A percentile compares a stretch with the other conserved stretches of the same genome.
These are phyloP conservation scores for Dactylorhiza incarnata DNA, from an alignment of 106 monocot species.

Conservation along the genomic window DNA sequence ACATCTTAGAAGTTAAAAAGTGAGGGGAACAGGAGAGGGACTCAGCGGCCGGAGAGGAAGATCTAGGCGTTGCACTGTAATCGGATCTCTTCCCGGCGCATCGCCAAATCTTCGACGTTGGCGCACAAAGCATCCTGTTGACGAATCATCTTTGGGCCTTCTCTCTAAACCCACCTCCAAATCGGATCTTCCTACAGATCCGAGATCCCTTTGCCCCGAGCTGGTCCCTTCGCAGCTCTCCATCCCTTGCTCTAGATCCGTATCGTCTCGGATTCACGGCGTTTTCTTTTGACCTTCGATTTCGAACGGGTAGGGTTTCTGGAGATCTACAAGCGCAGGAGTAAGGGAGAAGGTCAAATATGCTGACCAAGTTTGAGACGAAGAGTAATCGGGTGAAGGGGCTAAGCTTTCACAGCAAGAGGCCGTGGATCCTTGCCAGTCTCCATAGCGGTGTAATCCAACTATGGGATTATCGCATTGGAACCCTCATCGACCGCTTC, in stretches of 20 bases:
- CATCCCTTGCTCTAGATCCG: background rate
- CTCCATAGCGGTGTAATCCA: conserved; percentile 62
- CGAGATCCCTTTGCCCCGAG: background rate
- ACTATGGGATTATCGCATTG: conserved; percentile 71
- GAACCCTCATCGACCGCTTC: conserved; percentile 67
- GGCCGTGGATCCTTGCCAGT: conserved; percentile 67
- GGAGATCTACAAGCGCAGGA: background rate
- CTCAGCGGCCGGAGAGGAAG: background rate
- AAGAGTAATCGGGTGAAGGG: conserved; percentile 65
- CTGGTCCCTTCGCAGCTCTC: background rate
- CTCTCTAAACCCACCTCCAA: background rate
- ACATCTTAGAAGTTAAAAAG: background rate
- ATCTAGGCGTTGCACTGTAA: background rate
- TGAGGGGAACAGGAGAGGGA: background rate
- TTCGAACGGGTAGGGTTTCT: background rate
- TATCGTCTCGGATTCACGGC: background rate
- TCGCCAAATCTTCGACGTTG: background rate
- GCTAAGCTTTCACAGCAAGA: conserved; percentile 56
- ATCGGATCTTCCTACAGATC: background rate
- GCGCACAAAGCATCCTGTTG: background rate
- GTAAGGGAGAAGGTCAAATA: conserved; percentile 11
- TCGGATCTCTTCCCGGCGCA: background rate
- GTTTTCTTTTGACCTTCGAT: background rate
- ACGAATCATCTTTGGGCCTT: background rate
- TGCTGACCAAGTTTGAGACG: conserved; percentile 67